Conservation (phyloP, 768 basidiomycete genomes). For the Pilatotrama ljubarskyi region DNA sequence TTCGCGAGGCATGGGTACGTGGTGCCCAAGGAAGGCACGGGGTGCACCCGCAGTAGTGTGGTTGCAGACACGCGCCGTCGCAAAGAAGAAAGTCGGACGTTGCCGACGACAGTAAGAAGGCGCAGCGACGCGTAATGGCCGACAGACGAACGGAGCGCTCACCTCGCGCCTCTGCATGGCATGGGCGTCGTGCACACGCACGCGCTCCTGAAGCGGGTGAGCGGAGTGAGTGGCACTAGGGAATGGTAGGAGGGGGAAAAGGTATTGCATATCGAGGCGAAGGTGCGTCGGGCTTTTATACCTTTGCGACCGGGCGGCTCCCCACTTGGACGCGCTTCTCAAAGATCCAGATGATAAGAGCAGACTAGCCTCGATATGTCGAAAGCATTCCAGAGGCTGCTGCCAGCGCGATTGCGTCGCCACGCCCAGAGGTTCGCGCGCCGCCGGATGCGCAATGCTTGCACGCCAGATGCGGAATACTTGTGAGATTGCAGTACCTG, state of each 20-base stretch:
- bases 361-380: conserved; percentile 13
- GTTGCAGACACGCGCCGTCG: neutral
- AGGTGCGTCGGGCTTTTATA: conserved; percentile 3
- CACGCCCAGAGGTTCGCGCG: neutral
- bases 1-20: conserved; percentile 25
- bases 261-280: neutral
- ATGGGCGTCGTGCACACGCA: neutral
- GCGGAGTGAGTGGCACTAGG: neutral
- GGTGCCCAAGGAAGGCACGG: conserved; percentile 23
- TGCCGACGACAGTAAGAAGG: neutral
- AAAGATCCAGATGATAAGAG: conserved; percentile 3
- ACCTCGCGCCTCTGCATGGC: neutral
- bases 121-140: neutral
- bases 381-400: neutral
- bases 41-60: conserved; percentile 16
- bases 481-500: too few relatives aligned
- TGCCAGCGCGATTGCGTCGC: neutral
- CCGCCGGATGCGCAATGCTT: too few relatives aligned
- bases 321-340: conserved; percentile 1
- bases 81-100: too few relatives aligned
- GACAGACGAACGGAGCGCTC: neutral
- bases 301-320: neutral
- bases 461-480: too few relatives aligned
- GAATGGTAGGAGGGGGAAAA: neutral
- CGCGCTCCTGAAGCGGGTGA: neutral